A percentile compares a stretch with the other conserved stretches of the same genome.
Conservation (phyloP, 257 asterid species). For the Plantago ovata region DNA sequence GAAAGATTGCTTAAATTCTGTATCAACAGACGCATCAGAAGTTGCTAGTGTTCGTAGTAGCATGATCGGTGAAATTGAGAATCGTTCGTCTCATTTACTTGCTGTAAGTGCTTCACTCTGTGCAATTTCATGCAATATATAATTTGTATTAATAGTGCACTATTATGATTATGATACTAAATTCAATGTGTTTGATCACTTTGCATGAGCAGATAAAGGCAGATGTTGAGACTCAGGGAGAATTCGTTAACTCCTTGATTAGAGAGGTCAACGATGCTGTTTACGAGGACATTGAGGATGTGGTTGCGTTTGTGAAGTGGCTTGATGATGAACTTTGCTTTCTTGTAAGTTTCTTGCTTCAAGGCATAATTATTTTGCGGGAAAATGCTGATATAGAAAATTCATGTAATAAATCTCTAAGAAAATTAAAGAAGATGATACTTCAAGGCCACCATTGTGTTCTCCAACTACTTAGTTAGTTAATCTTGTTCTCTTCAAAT, state of each 20-base stretch:
- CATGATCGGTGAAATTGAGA: constrained; percentile 93
- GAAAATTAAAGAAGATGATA: not conserved
- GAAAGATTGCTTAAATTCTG: constrained; percentile 71
- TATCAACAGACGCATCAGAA: constrained; percentile 51
- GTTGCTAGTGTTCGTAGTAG: constrained; percentile 80
- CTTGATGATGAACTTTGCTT: constrained; percentile 92
- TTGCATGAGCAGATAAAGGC: constrained; percentile 60
- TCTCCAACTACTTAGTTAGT: not conserved
- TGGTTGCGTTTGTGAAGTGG: constrained; percentile 87
- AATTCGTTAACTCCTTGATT: constrained; percentile 75
- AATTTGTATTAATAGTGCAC: not conserved
- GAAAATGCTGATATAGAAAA: not conserved
- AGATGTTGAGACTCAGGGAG: constrained; percentile 93
- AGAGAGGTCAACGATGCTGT: constrained; percentile 70
- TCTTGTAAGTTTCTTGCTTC: constrained; percentile 48
- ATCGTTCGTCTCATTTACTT: constrained; percentile 78
- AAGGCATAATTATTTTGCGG: not conserved
- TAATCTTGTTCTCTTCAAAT: constrained; percentile 14
- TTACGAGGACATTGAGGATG: constrained; percentile 67
- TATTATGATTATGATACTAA: not conserved
- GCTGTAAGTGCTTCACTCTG: constrained; percentile 52
- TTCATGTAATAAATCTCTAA: not conserved
- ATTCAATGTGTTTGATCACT: not conserved
- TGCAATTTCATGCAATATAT: not conserved
- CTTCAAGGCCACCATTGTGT: not conserved